A percentile compares a stretch with the other conserved stretches of the same genome.
Conservation (phyloP, 495 filamentous ascomycete species). For the Xylaria longipes region DNA sequence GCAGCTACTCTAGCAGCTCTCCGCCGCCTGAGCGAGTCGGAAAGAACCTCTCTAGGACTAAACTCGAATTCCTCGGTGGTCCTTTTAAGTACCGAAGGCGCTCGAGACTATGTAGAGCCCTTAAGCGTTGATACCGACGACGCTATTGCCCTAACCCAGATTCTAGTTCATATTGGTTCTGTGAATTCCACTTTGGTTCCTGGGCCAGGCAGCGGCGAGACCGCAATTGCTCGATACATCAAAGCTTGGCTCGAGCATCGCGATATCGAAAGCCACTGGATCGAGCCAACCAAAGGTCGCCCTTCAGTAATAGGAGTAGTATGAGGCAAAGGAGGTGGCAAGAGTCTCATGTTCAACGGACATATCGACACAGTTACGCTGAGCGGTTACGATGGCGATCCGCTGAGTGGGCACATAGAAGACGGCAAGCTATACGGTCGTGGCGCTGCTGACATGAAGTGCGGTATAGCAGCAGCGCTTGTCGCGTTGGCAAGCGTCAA, state of each 20-base stretch:
- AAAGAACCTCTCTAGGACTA: constrained; percentile 42
- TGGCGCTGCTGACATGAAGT: constrained; percentile 57
- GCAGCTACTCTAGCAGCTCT: constrained; percentile 66
- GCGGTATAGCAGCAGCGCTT: constrained; percentile 52
- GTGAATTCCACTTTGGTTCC: constrained; percentile 51
- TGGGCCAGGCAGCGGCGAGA: constrained; percentile 49
- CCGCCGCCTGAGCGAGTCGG: constrained; percentile 43
- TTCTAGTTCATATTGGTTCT: constrained; percentile 52
- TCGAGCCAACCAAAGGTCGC: constrained; percentile 49
- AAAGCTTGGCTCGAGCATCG: constrained; percentile 54
- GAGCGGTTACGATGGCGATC: constrained; percentile 50
- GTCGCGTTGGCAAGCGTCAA: constrained; percentile 44
- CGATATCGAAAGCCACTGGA: constrained; percentile 52
- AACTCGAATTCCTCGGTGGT: constrained; percentile 59
- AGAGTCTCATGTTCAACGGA: constrained; percentile 57
- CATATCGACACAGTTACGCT: constrained; percentile 57
- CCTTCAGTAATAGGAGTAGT: constrained; percentile 57
- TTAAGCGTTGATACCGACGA: constrained; percentile 45
- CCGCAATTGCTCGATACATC: constrained; percentile 48
- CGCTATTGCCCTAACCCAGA: constrained; percentile 45
- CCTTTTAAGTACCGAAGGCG: constrained; percentile 43
- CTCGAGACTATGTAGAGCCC: constrained; percentile 38
- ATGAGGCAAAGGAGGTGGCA: constrained; percentile 50
- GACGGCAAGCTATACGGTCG: constrained; percentile 51
- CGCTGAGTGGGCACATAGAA: constrained; percentile 47